These are phyloP conservation scores for Mycena capillaripes DNA, from an alignment of 768 basidiomycete genomes.

Conservation along the genomic window DNA sequence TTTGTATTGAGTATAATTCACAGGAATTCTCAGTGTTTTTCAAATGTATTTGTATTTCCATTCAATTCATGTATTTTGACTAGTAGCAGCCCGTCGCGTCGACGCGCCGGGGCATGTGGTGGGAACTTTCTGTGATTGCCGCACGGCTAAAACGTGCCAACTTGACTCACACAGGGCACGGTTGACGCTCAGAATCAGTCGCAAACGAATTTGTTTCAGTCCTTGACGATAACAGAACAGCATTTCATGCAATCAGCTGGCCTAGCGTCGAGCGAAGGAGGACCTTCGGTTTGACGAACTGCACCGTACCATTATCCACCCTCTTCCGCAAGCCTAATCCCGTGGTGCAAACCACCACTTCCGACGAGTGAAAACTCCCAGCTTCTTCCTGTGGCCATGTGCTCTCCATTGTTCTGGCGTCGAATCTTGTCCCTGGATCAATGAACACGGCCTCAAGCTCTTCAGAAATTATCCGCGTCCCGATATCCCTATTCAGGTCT, in stretches of 20 bases:
- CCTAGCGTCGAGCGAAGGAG: constrained; percentile 2
- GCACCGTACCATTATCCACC: background rate
- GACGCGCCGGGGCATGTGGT: no score
- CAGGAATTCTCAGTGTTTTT: background rate
- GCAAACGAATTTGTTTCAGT: no score
- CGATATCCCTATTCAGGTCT: constrained; percentile 20
- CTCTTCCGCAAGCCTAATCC: constrained; percentile 6
- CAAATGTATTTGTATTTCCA: background rate
- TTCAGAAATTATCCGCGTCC: constrained; percentile 11
- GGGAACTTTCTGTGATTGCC: no score
- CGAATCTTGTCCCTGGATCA: constrained; percentile 4
- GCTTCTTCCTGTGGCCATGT: background rate
- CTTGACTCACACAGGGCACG: no score
- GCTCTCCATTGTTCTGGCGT: constrained; percentile 11
- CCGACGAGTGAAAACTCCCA: background rate
- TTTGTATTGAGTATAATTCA: constrained; percentile 32
- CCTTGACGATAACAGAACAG: no score
- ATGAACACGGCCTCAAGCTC: constrained; percentile 17
- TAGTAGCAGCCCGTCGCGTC: no score
- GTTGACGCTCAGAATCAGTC: no score
- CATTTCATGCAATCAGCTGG: constrained; percentile 5
- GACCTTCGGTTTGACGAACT: constrained; percentile 9
- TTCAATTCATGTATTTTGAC: no score
- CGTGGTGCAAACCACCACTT: constrained; percentile 1
- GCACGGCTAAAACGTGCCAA: no score